Base-by-base conservation (phyloP, 208 protist species). In the Trypanosoma lewisi region DNA sequence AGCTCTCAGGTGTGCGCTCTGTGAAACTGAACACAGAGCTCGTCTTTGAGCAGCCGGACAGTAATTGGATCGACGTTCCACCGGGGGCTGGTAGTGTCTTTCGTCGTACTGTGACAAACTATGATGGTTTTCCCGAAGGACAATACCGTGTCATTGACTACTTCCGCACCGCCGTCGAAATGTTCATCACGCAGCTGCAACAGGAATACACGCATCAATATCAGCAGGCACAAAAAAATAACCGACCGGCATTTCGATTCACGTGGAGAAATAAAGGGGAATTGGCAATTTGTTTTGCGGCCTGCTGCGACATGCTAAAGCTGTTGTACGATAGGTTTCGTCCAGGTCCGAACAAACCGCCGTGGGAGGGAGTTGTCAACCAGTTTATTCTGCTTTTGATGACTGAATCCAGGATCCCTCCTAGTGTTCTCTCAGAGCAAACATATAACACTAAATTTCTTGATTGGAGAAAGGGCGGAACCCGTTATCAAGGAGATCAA, bases 381-480 rank as follows among this genome's bases (percentile, higher is more conserved):
- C 80, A 92, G 67, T 79, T 92, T 48, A 54, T 72, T 21, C 51
- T 71, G 2, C 61, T 95, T 51, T 61, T 91, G 17, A 92, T 92
- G n/a, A 57, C 52, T 7, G 77, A 87, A 44, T 89, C 80, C 37
- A 67, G 77, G 30, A 68, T 95, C 21, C 89, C 89, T 17, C 47
- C 57, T 0, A 39, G n/a, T 21, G 59, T 90, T 27, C 60, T 92
- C 57, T 63, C 76, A 33, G 63, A 74, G 48, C 63, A 91, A 27
- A 95, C 85, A 17, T 92, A 92, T 57, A 72, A 79, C 60, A 89
- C 78, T 48, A 95, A 95, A 73, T 95, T 83, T 68, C 62, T 87
- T 58, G 89, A 95, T 68, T 95, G 89, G 85, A 57, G 88, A 36
- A 92, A 95, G 69, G 89, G 89, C 28, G 89, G 89, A 44, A 95